Evolutionary conservation across 1,284 basidiomycete genomes (phyloP), one percentile per base, ranked within the genome.

Genomic region (Neonothopanus nambi): DNA sequence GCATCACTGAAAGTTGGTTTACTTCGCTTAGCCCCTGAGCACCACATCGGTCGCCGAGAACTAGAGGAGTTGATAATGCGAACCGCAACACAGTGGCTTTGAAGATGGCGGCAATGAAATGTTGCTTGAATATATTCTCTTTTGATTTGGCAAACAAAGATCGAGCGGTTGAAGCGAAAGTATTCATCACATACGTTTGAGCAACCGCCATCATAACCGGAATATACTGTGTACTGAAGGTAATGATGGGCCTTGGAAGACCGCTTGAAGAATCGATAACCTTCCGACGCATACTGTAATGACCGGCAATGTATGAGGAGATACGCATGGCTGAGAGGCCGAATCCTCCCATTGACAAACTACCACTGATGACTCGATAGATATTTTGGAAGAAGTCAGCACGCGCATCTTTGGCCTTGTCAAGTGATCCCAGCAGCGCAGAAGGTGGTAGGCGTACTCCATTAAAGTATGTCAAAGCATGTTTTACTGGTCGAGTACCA

Each of bases 191-290:
- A 48, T 68, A 71, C 2, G 68, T 56, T 55, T 77, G 74, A 3
- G 78, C 69, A 0, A 76, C 43, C 1, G 71, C 72, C 4, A 65
- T 65, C 13, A 79, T 54, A 23, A 79, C 68, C 1, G 79, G 79
- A 6, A 66, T 63, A 42, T 79, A 70, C 57, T 81, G 79, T 0
- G 79, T 81, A 12, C 71, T 65, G 67, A 80, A 80, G 5, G 63
- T 61, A 21, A 79, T 68, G 55, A 81, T 74, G 0, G 79, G 73
- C 1, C 55, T 54, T 12, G 54, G 61, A 2, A 56, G 48, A 2
- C 63, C 62, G 12, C 49, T 49, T 17, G 38, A 23, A 46, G 58
- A 63, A 3, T 39, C 63, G 38, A 15, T 36, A 24, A 78, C 70
- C 11, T 56, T 63, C 1, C 78, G 67, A 20, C 77, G 69, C 33